phyloP scores from a whole-genome alignment of 2,329 filamentous ascomycete species.

The Sphaerulina musiva region DNA sequence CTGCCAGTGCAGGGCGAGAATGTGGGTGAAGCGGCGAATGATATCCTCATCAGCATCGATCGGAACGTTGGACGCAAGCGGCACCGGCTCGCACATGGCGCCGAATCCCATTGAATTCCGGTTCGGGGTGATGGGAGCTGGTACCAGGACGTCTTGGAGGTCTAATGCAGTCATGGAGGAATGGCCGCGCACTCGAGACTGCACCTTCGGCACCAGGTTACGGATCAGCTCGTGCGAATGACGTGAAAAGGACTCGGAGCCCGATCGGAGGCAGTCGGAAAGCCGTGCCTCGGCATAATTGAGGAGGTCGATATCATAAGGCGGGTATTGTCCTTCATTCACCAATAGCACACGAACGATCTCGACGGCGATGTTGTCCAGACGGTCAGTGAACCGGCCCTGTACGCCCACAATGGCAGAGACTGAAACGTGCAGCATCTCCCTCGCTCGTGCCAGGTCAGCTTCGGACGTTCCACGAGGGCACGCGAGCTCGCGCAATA shows the following conservation, averaged over 20 bases:
- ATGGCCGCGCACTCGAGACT: conserved; percentile 32
- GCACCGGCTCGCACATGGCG: conserved; percentile 24
- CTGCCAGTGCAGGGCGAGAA: conserved; percentile 81
- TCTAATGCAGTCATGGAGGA: conserved; percentile 37
- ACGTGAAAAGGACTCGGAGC: conserved; percentile 26
- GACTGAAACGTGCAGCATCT: conserved; percentile 30
- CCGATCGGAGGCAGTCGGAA: conserved; percentile 29
- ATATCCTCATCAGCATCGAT: conserved; percentile 49
- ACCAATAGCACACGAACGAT: conserved; percentile 40
- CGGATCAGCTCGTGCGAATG: conserved; percentile 31
- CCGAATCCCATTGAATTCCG: conserved; percentile 24
- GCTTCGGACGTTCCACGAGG: conserved; percentile 23
- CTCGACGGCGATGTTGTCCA: conserved; percentile 42
- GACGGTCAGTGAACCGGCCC: conserved; percentile 36
- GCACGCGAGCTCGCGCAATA: conserved; percentile 39
- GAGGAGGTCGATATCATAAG: conserved; percentile 34
- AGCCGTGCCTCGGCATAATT: conserved; percentile 33
- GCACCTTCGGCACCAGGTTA: conserved; percentile 32
- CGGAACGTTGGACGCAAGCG: conserved; percentile 6
- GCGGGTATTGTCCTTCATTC: conserved; percentile 29
- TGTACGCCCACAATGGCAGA: conserved; percentile 37
- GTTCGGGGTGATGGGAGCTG: conserved; percentile 14
- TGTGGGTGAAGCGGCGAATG: conserved; percentile 70
- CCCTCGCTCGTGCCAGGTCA: conserved; percentile 26
- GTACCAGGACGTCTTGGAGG: conserved; percentile 40